Evolutionary conservation across 352 stramenopile genomes (phyloP).

Genomic region (Nothophytophthora sp.): DNA sequence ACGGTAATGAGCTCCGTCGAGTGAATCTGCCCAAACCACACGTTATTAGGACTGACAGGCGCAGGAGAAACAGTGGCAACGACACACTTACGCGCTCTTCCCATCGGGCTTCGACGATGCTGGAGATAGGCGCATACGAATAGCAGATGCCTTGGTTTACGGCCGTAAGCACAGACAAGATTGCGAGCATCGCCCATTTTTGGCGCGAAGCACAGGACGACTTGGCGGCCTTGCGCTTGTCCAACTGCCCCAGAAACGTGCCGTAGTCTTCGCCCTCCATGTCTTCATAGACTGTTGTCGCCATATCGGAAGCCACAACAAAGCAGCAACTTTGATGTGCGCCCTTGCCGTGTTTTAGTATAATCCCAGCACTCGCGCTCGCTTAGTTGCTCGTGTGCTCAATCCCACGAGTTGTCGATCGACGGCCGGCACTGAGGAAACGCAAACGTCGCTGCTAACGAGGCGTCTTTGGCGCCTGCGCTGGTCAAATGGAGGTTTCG

Average conservation of each 20-base stretch:
- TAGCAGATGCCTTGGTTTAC: constrained; percentile 67
- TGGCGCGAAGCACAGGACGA: too few relatives aligned
- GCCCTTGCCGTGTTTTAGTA: constrained; percentile 1
- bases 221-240: too few relatives aligned
- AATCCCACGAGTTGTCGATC: too few relatives aligned
- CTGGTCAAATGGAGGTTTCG: too few relatives aligned
- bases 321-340: too few relatives aligned
- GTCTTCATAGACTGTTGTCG: constrained; percentile 26
- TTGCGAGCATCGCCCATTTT: constrained; percentile 60
- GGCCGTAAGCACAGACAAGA: constrained; percentile 50
- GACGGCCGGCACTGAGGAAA: too few relatives aligned
- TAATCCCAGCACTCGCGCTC: constrained; percentile 6
- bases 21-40: constrained; percentile 62
- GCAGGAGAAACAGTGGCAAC: too few relatives aligned
- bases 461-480: too few relatives aligned
- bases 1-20: constrained; percentile 79
- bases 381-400: too few relatives aligned
- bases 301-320: constrained; percentile 3
- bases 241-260: constrained; percentile 21
- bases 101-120: constrained; percentile 46
- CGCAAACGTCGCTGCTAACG: too few relatives aligned
- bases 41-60: too few relatives aligned
- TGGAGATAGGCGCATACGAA: constrained; percentile 59
- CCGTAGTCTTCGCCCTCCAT: constrained; percentile 30
- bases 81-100: constrained; percentile 32